Evolutionary conservation across 352 stramenopile species (phyloP), one percentile per base, ranked within the genome.

Genomic region (Phytophthora pini): DNA sequence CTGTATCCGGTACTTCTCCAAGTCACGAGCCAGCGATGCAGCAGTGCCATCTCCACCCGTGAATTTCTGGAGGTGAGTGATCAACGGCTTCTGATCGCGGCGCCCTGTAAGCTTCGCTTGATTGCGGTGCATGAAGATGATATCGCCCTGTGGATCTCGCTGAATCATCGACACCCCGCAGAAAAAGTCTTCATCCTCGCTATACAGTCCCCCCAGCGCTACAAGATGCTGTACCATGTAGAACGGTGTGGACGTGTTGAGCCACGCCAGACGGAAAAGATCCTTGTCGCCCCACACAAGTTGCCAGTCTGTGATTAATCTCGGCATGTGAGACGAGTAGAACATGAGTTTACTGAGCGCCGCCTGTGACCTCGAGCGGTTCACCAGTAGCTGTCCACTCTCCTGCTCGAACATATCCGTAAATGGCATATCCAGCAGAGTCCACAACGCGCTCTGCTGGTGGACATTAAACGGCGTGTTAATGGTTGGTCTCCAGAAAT

Each of bases 361-460:
- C 0, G 41, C 46, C 11, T 61, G 48, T 3, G 68, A 70, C 10
- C 68, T 58, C 22, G 70, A 70, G 3, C 80, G 76, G 61, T 95
- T 84, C 31, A 95, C 72, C 12, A 95, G 56, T 17, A 94, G 40
- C 54, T 95, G 88, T 0, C 85, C 88, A 44, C 79, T 91, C 46
- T 95, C 87, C 57, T 94, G 85, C 65, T 95, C 87, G 61, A 90
- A 93, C 87, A 95, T 95, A 44, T 95, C 81, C 7, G 79, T 81
- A 70, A 93, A 95, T 17, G 85, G 86, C 77, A 94, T 93, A 66
- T 91, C 83, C 12, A 95, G 57, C 43, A 93, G 41, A 7, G 78
- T 53, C 87, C 87, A 95, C 40, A 95, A 36, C 7, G 60, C 74
- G 51, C 76, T 92, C 43, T 92, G 82, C 47, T 88, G 62, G 1